Percentiles rank a stretch among this genome's conserved stretches.
These are phyloP conservation scores for Stereum hirsutum DNA, from an alignment of 1,284 basidiomycete species.

Conservation along the genomic window DNA sequence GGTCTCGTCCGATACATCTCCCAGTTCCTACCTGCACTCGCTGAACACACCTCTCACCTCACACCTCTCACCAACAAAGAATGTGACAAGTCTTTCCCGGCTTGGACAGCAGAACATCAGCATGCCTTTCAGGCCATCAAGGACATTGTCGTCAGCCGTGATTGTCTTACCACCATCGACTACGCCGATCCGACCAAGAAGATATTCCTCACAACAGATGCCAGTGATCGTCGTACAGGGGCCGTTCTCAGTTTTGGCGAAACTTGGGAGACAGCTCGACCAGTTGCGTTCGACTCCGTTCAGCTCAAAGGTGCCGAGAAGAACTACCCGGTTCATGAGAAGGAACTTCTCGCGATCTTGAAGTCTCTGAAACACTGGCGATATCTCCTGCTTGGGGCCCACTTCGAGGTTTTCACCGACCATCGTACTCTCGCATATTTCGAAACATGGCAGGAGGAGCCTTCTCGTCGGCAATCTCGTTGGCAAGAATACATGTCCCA, in stretches of 20 bases:
- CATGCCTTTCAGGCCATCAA: constrained; percentile 30
- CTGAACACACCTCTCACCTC: constrained; percentile 20
- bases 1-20: constrained; percentile 25
- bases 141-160: constrained; percentile 14
- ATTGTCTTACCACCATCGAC: constrained; percentile 21
- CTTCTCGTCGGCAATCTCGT: constrained; percentile 22
- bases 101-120: constrained; percentile 21
- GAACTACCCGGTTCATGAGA: constrained; percentile 17
- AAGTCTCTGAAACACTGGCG: constrained; percentile 12
- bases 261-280: constrained; percentile 19
- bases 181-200: constrained; percentile 19
- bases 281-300: constrained; percentile 24
- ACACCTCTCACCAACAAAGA: constrained; percentile 21
- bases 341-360: constrained; percentile 15
- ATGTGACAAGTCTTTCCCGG: constrained; percentile 16
- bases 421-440: constrained; percentile 27
- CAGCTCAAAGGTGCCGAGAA: constrained; percentile 11
- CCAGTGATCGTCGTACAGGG: constrained; percentile 22
- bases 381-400: constrained; percentile 18
- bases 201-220: constrained; percentile 22
- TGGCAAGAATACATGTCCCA: constrained; percentile 30
- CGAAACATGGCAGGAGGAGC: constrained; percentile 20
- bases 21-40: constrained; percentile 23
- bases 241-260: constrained; percentile 22
- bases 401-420: constrained; percentile 28